Conservation (phyloP, 2,329 filamentous ascomycete genomes). For the Aspergillus sp. region DNA sequence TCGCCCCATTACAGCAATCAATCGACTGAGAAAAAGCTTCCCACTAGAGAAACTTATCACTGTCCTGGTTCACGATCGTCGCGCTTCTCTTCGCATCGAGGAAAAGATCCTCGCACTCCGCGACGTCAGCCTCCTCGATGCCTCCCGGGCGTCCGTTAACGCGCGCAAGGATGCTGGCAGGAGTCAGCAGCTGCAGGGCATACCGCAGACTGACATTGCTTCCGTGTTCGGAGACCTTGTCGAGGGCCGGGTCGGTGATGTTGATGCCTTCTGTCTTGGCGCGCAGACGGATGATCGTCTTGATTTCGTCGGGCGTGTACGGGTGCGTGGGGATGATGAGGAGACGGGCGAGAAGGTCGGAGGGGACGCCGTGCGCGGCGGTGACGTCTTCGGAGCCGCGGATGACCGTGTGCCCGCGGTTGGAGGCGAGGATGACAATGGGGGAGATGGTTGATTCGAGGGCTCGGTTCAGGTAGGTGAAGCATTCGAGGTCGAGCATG, state of each 20-base stretch:
- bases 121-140: constrained; percentile 74
- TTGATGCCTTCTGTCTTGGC: constrained; percentile 77
- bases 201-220: constrained; percentile 89
- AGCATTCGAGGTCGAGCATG: constrained; percentile 99
- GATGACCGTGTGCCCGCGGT: constrained; percentile 90
- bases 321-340: constrained; percentile 94
- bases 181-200: constrained; percentile 86
- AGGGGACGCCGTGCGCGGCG: constrained; percentile 88
- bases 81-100: constrained; percentile 79
- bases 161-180: constrained; percentile 85
- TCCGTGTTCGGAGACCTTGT: constrained; percentile 83
- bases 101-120: constrained; percentile 80
- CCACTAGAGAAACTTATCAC: constrained; percentile 60
- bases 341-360: constrained; percentile 88
- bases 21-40: not conserved
- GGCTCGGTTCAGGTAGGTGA: constrained; percentile 98
- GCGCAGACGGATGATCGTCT: constrained; percentile 83
- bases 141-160: constrained; percentile 71
- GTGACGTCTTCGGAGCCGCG: constrained; percentile 77
- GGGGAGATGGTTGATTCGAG: constrained; percentile 92
- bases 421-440: constrained; percentile 96
- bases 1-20: constrained; percentile 2
- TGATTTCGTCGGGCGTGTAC: constrained; percentile 86
- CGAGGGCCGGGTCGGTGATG: constrained; percentile 78
- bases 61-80: constrained; percentile 64